Conservation (phyloP, 2,329 filamentous ascomycete genomes). For the Phaeosphaeria sp. region DNA sequence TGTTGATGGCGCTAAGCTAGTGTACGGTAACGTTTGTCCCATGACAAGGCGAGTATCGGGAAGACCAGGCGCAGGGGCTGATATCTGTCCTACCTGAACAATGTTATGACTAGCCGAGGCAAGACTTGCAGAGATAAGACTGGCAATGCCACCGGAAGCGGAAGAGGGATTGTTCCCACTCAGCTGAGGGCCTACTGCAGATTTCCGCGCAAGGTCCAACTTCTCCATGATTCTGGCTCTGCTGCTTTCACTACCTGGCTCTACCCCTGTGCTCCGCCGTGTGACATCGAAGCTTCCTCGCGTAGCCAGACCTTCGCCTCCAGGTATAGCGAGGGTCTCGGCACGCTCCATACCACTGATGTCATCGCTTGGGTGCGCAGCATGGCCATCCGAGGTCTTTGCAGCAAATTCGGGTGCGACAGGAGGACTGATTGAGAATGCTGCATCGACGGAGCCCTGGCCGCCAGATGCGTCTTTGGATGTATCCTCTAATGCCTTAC, state of each 20-base stretch:
- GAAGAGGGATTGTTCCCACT: slow-evolving; percentile 50
- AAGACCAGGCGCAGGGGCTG: slow-evolving; percentile 42
- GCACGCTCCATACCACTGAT: slow-evolving; percentile 62
- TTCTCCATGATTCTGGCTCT: slow-evolving; percentile 89
- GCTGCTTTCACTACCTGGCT: slow-evolving; percentile 72
- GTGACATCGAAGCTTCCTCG: slow-evolving; percentile 77
- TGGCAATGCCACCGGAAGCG: slow-evolving; percentile 74
- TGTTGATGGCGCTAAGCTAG: slow-evolving; percentile 79
- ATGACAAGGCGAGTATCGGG: slow-evolving; percentile 46
- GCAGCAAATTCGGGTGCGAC: slow-evolving; percentile 90
- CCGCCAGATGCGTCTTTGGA: slow-evolving; percentile 57
- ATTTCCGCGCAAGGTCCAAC: slow-evolving; percentile 85
- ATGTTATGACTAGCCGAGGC: slow-evolving; percentile 76
- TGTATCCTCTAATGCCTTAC: slow-evolving; percentile 82
- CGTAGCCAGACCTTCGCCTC: slow-evolving; percentile 55
- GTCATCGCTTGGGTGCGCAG: slow-evolving; percentile 62
- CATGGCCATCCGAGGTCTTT: slow-evolving; percentile 72
- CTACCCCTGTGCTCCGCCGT: slow-evolving; percentile 59
- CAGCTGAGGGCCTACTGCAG: slow-evolving; percentile 62
- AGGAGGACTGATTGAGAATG: slow-evolving; percentile 91
- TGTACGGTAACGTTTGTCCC: slow-evolving; percentile 58
- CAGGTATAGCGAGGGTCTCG: slow-evolving; percentile 70
- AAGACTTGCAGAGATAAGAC: slow-evolving; percentile 81
- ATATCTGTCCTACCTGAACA: slow-evolving; percentile 68
- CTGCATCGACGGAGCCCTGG: slow-evolving; percentile 66